Percentiles rank a stretch among this genome's conserved stretches.
These are phyloP conservation scores for Trichoderma aggressivum DNA, from an alignment of 2,329 filamentous ascomycete genomes.

Conservation along the genomic window DNA sequence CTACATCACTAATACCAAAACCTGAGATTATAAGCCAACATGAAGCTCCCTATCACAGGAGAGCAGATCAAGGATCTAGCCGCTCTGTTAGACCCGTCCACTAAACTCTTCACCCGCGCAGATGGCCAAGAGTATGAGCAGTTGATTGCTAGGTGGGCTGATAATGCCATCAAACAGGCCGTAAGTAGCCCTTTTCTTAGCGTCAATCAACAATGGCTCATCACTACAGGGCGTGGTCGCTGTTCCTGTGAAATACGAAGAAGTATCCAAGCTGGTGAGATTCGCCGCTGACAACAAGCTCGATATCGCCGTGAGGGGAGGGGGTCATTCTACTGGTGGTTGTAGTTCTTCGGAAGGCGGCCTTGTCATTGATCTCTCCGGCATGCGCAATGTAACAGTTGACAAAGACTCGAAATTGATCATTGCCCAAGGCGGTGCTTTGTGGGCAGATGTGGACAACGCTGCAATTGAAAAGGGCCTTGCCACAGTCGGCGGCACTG, in stretches of 20 bases:
- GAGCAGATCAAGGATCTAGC: slow-evolving; percentile 1
- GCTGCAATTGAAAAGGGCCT: slow-evolving; percentile 47
- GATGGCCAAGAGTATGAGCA: slow-evolving; percentile 1
- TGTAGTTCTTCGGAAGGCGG: slow-evolving; percentile 47
- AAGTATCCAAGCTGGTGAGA: slow-evolving; percentile 29
- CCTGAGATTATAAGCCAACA: neutral
- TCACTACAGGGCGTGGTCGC: slow-evolving; percentile 38
- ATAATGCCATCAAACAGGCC: slow-evolving; percentile 1
- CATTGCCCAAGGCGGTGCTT: slow-evolving; percentile 46
- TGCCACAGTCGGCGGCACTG: slow-evolving; percentile 58
- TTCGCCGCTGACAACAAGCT: slow-evolving; percentile 35
- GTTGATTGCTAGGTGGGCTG: slow-evolving; percentile 1
- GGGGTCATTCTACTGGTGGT: slow-evolving; percentile 54
- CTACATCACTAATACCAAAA: neutral
- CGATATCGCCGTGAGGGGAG: slow-evolving; percentile 50
- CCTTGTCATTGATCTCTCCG: slow-evolving; percentile 52
- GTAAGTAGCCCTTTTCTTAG: neutral
- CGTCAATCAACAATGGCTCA: neutral
- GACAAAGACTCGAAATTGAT: slow-evolving; percentile 43
- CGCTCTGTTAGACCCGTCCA: neutral
- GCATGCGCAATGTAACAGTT: slow-evolving; percentile 48
- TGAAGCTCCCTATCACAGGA: neutral
- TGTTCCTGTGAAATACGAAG: slow-evolving; percentile 35
- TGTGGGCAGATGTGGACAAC: slow-evolving; percentile 53
- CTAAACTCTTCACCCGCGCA: neutral